These are phyloP conservation scores for Oldenlandia corymbosa DNA, from an alignment of 257 asterid species.

Conservation along the genomic window DNA sequence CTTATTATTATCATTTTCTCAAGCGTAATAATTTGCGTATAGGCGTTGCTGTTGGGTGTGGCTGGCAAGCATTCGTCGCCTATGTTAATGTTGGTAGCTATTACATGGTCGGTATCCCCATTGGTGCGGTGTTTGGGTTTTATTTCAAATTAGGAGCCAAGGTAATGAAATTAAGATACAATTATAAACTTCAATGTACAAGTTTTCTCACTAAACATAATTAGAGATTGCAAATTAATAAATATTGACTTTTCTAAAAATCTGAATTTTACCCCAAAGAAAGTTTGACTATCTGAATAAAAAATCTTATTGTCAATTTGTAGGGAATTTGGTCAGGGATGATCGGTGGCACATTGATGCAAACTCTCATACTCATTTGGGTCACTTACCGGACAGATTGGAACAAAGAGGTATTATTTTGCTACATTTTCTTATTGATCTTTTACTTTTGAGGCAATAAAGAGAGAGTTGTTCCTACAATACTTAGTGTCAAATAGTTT, in stretches of 20 bases:
- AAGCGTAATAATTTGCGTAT: too few relatives aligned
- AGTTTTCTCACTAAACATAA: too few relatives aligned
- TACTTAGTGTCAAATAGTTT: too few relatives aligned
- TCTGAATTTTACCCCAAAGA: background rate
- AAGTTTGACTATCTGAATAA: background rate
- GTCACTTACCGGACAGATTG: constrained; percentile 51
- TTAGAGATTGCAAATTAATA: too few relatives aligned
- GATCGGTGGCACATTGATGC: constrained; percentile 58
- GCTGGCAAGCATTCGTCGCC: constrained; percentile 39
- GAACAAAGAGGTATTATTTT: constrained; percentile 45
- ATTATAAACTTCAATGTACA: too few relatives aligned
- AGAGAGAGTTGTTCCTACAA: too few relatives aligned
- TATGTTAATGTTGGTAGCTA: constrained; percentile 33
- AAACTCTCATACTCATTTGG: constrained; percentile 58
- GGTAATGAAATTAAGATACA: constrained; percentile 6
- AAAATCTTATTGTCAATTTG: background rate
- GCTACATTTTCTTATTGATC: too few relatives aligned
- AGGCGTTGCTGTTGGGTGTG: constrained; percentile 42
- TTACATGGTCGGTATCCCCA: constrained; percentile 31
- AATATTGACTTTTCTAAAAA: too few relatives aligned
- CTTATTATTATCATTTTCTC: too few relatives aligned
- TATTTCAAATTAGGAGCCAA: constrained; percentile 27
- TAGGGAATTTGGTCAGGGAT: constrained; percentile 74
- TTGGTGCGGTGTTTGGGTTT: constrained; percentile 27
- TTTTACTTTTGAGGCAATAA: too few relatives aligned